phyloP scores from a whole-genome alignment of 768 basidiomycete genomes.

The Rossbeevera mucosa region DNA sequence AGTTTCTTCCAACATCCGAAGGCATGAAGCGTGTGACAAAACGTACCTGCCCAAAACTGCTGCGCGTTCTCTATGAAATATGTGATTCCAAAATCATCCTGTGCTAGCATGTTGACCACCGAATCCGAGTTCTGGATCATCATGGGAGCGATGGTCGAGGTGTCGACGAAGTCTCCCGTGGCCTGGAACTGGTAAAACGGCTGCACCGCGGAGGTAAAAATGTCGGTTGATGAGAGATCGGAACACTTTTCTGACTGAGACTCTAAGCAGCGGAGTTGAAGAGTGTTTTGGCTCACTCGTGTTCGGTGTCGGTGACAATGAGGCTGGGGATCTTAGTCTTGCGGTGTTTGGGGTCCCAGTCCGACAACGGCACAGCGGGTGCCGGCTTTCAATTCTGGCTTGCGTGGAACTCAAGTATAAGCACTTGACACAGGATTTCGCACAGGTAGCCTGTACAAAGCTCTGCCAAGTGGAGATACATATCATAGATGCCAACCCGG shows the following conservation, averaged over 20 bases:
- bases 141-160: constrained; percentile 3
- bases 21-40: constrained; percentile 3
- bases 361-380: too few species aligned
- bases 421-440: not conserved
- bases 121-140: constrained; percentile 17
- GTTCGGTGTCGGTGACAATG: constrained; percentile 6
- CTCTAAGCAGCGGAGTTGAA: not conserved
- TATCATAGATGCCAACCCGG: not conserved
- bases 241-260: not conserved
- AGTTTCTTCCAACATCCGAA: constrained; percentile 3
- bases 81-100: constrained; percentile 72
- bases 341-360: constrained; percentile 23
- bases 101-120: constrained; percentile 26
- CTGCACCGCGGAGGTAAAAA: not conserved
- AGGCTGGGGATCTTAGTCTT: not conserved
- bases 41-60: constrained; percentile 87
- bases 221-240: not conserved
- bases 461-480: not conserved
- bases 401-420: too few species aligned
- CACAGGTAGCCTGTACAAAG: not conserved
- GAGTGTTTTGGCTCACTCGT: constrained; percentile 1
- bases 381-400: too few species aligned
- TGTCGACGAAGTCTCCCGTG: constrained; percentile 2
- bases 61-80: constrained; percentile 81
- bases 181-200: not conserved